Conservation (phyloP, 495 filamentous ascomycete species). For the Cairneyella variabilis region DNA sequence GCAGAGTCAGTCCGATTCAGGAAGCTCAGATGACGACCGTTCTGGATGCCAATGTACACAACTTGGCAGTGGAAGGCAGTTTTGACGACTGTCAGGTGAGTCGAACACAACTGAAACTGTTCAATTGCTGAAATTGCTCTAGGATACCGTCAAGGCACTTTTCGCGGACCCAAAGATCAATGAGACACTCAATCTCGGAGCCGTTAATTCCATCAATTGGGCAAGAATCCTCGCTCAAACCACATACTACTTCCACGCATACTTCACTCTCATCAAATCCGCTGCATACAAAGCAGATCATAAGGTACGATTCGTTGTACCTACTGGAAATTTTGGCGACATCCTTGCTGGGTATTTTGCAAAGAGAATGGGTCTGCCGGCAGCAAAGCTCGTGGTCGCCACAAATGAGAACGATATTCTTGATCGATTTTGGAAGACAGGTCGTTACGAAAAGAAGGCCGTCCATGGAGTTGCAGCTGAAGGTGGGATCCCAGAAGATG, state of each 20-base stretch:
- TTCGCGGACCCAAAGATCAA: conserved; percentile 80
- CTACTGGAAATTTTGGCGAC: conserved; percentile 96
- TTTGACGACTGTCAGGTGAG: conserved; percentile 91
- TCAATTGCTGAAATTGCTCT: conserved; percentile 1
- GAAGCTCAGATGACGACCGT: conserved; percentile 95
- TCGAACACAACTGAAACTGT: not conserved
- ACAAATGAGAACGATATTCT: conserved; percentile 94
- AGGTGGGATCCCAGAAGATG: conserved; percentile 55
- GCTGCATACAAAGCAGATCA: conserved; percentile 45
- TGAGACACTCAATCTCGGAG: conserved; percentile 67
- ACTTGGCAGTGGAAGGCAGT: conserved; percentile 76
- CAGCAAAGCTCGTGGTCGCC: conserved; percentile 77
- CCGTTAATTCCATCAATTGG: conserved; percentile 90
- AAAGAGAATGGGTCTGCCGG: conserved; percentile 82
- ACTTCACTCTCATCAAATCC: conserved; percentile 67
- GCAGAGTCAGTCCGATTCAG: conserved; percentile 79
- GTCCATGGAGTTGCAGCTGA: conserved; percentile 49
- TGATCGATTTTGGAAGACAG: conserved; percentile 78
- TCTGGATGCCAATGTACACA: conserved; percentile 83
- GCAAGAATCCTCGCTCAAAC: conserved; percentile 91
- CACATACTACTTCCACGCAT: conserved; percentile 86
- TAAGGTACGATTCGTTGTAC: conserved; percentile 75
- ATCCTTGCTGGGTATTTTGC: conserved; percentile 93
- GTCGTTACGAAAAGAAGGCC: conserved; percentile 73
- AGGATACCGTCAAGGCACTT: conserved; percentile 90